A percentile compares a stretch with the other conserved stretches of the same genome.
Evolutionary conservation across 106 monocot genomes (phyloP).

Genomic region (Dioscorea alata): DNA sequence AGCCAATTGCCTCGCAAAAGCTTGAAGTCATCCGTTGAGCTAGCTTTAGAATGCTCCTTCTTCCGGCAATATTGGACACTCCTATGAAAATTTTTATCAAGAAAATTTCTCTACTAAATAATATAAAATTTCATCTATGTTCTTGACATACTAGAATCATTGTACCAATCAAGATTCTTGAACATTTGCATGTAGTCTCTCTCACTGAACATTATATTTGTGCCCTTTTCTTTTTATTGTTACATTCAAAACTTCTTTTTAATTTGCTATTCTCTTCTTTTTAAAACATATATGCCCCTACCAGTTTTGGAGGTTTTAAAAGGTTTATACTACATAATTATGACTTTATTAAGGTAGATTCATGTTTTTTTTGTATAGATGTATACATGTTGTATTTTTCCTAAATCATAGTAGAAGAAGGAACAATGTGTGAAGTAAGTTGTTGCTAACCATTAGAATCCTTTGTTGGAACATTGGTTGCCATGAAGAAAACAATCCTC

Average conservation of each 20-base stretch:
- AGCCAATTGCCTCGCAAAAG: slow-evolving; percentile 33
- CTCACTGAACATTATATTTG: too few species aligned
- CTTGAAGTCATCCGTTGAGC: slow-evolving; percentile 44
- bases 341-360: neutral
- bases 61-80: slow-evolving; percentile 40
- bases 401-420: neutral
- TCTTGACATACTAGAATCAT: too few species aligned
- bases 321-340: neutral
- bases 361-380: neutral
- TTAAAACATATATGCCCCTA: too few species aligned
- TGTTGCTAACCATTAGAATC: slow-evolving; percentile 41
- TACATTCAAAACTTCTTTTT: too few species aligned
- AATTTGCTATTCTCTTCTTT: too few species aligned
- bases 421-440: too few species aligned
- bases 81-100: slow-evolving; percentile 14
- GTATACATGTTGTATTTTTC: neutral
- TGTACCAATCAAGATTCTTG: too few species aligned
- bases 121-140: too few species aligned
- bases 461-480: slow-evolving; percentile 63
- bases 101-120: too few species aligned
- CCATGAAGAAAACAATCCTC: slow-evolving; percentile 61
- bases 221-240: too few species aligned
- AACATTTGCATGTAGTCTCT: too few species aligned
- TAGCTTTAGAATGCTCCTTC: slow-evolving; percentile 51
- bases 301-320: neutral